phyloP scores from a whole-genome alignment of 2,329 filamentous ascomycete genomes.

The Lecanicillium sp. region DNA sequence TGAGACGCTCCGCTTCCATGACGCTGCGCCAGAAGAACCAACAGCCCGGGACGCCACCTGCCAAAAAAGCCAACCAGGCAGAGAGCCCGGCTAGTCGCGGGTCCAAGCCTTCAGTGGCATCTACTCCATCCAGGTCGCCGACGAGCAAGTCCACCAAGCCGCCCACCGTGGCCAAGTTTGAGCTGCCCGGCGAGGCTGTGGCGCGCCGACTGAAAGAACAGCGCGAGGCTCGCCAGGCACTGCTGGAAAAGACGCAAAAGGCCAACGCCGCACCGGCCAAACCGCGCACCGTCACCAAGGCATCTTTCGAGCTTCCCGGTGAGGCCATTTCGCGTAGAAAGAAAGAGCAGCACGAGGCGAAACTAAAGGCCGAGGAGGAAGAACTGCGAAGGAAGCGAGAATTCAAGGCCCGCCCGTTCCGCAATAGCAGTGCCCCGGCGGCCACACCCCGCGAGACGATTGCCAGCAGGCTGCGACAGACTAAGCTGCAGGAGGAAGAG shows the following conservation, averaged over 20 bases:
- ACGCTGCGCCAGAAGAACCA: conserved; percentile 27
- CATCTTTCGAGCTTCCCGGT: conserved; percentile 57
- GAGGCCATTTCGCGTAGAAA: conserved; percentile 53
- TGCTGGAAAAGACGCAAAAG: conserved; percentile 29
- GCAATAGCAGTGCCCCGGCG: conserved; percentile 35
- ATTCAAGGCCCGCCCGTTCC: conserved; percentile 57
- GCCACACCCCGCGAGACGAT: conserved; percentile 49
- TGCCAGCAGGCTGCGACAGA: conserved; percentile 51
- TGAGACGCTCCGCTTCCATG: conserved; percentile 39
- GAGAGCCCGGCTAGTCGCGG: conserved; percentile 11
- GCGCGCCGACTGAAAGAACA: conserved; percentile 53
- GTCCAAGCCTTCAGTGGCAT: background rate
- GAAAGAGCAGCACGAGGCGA: conserved; percentile 50
- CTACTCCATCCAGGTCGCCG: conserved; percentile 7
- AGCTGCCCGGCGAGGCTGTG: conserved; percentile 57
- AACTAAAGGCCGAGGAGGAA: conserved; percentile 51
- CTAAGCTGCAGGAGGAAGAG: conserved; percentile 30
- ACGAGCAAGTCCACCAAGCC: conserved; percentile 46
- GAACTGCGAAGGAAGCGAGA: conserved; percentile 55
- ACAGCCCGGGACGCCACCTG: conserved; percentile 3
- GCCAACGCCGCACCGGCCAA: conserved; percentile 35
- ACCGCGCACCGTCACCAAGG: conserved; percentile 44
- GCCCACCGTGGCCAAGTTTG: conserved; percentile 50
- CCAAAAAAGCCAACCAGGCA: background rate
- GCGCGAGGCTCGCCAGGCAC: conserved; percentile 46